These are phyloP conservation scores for Aulographum hederae DNA, from an alignment of 2,329 filamentous ascomycete species.

Conservation along the genomic window DNA sequence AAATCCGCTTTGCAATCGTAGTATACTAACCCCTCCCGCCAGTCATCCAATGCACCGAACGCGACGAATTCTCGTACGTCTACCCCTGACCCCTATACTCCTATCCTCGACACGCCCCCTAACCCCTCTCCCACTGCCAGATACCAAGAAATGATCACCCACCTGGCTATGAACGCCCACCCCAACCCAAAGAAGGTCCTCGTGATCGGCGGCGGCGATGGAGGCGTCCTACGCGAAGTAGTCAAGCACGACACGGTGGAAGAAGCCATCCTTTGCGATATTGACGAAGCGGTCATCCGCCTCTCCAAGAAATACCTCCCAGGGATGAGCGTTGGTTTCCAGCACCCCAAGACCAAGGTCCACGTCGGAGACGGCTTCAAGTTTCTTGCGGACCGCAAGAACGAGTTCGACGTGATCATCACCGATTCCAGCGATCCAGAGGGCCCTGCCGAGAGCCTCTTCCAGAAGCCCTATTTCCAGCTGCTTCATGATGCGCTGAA, in stretches of 20 bases:
- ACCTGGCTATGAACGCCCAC: constrained; percentile 96
- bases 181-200: constrained; percentile 96
- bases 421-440: constrained; percentile 97
- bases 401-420: constrained; percentile 98
- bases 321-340: constrained; percentile 80
- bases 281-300: constrained; percentile 96
- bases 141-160: constrained; percentile 99
- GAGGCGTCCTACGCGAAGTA: constrained; percentile 91
- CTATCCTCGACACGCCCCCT: too few species aligned
- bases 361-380: constrained; percentile 97
- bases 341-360: constrained; percentile 82
- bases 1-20: too few species aligned
- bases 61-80: constrained; percentile 79
- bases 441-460: constrained; percentile 86
- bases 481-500: constrained; percentile 76
- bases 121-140: constrained; percentile 19
- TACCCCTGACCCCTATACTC: too few species aligned
- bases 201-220: constrained; percentile 94
- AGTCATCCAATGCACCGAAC: constrained; percentile 98
- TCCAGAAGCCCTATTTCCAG: constrained; percentile 98
- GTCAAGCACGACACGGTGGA: constrained; percentile 98
- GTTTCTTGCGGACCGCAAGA: constrained; percentile 92
- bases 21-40: too few species aligned
- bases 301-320: constrained; percentile 97
- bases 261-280: constrained; percentile 93